Evolutionary conservation across 805 yeast genomes (phyloP), one percentile per base, ranked within the genome.

Genomic region (Osmozyma mogii): DNA sequence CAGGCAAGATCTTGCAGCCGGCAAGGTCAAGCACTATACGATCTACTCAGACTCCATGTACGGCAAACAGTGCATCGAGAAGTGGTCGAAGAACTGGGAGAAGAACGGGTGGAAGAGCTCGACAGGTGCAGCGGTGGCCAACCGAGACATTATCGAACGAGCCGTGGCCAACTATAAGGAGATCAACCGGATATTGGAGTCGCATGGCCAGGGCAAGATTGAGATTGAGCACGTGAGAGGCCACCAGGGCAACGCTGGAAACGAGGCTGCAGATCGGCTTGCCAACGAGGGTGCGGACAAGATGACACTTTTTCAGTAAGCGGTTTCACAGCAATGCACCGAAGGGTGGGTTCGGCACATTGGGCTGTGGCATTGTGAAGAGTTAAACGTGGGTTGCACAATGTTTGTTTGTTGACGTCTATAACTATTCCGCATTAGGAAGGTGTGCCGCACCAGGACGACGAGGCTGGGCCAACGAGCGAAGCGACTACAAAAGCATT

Each of bases 31-130:
- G 7, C 6, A 49, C 23, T 70, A 66, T 37, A 53, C 46, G 4
- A 74, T 87, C 10, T 51, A 58, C 21, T 68, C 92, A 0, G 96
- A 88, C 51, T 84, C 95, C 0, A 63, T 66, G 43, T 84, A 84
- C 43, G 61, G 81, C 1, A 65, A 66, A 20, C 69, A 77, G 3
- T 54, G 75, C 24, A 40, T 83, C 12, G 69, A 70, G 4, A 56
- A 54, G 6, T 84, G 94, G 80, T 57, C 65, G 15, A 32, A 52
- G 5, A 58, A 53, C 1, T 82, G 92, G 89, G 55, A 56, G 11
- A 32, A 34, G 5, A 72, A 75, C 37, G 76, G 72, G n/a, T 78
- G 78, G 70, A 54, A 41, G 29, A 69, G 45, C 32, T 16, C 70
- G 32, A 37, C 52, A 36, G 72, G 77, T 18, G 32, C 42, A 20